Evolutionary conservation across 129 eudicot species (phyloP).

Genomic region (sunflower (Helianthus annuus)): HanXRQr2.0-SUNRISE NC_035444.2:65701801-65702300

Average conservation of each 20-base stretch:
- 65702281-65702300: slow-evolving; percentile 62
- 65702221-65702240: slow-evolving; percentile 52
- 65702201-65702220: slow-evolving; percentile 42
- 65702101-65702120: not conserved
- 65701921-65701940: no score
- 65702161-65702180: slow-evolving; percentile 84
- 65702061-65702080: not conserved
- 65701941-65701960: no score
- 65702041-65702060: not conserved
- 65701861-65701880: no score
- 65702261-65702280: slow-evolving; percentile 48
- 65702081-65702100: not conserved
- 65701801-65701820: no score
- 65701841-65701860: no score
- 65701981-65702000: not conserved
- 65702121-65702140: slow-evolving; percentile 70
- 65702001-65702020: not conserved
- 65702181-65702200: slow-evolving; percentile 82
- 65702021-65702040: not conserved
- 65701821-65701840: no score
- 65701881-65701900: no score
- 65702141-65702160: slow-evolving; percentile 80
- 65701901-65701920: no score
- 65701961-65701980: no score
- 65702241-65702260: slow-evolving; percentile 55